Percentiles rank a stretch among this genome's conserved stretches.
Evolutionary conservation across 2,329 filamentous ascomycete species (phyloP).

Genomic region (Helicocarpus griseus): DNA sequence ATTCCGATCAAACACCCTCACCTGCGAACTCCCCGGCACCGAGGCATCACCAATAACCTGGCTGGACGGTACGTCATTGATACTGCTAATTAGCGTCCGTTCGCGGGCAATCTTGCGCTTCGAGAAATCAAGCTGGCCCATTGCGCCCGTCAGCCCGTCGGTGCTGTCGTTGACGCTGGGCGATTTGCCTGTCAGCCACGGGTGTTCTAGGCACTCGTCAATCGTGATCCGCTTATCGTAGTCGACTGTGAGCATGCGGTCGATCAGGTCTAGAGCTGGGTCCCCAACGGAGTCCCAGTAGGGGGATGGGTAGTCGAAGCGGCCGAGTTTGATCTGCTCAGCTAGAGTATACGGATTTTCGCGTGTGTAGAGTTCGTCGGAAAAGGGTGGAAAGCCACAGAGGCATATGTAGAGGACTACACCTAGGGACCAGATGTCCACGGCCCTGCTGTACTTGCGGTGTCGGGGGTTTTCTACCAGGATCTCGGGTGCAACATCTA

Average conservation of each 20-base stretch:
- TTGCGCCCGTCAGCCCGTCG: constrained; percentile 79
- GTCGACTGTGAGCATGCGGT: constrained; percentile 86
- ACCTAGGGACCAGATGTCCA: constrained; percentile 95
- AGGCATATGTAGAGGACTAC: constrained; percentile 96
- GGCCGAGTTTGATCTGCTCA: constrained; percentile 79
- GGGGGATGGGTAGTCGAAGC: constrained; percentile 89
- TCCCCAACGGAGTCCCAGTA: constrained; percentile 91
- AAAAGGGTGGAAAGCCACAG: constrained; percentile 94
- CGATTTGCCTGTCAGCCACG: constrained; percentile 61
- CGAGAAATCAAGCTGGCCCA: constrained; percentile 72
- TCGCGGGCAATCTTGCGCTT: constrained; percentile 71
- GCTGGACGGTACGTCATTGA: constrained; percentile 64
- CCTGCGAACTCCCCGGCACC: constrained; percentile 24
- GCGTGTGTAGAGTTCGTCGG: constrained; percentile 72
- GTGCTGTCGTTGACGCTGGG: constrained; percentile 72
- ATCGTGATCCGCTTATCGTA: constrained; percentile 75
- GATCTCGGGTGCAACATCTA: constrained; percentile 88
- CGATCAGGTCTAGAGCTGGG: constrained; percentile 82
- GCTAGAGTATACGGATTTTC: constrained; percentile 80
- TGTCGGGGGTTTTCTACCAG: constrained; percentile 63
- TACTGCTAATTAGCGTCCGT: constrained; percentile 70
- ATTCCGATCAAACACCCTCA: constrained; percentile 72
- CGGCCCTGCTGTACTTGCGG: constrained; percentile 85
- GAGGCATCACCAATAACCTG: constrained; percentile 44
- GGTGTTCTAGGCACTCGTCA: constrained; percentile 82